Evolutionary conservation across 352 stramenopile species (phyloP).

Genomic region (Globisporangium solare): DNA sequence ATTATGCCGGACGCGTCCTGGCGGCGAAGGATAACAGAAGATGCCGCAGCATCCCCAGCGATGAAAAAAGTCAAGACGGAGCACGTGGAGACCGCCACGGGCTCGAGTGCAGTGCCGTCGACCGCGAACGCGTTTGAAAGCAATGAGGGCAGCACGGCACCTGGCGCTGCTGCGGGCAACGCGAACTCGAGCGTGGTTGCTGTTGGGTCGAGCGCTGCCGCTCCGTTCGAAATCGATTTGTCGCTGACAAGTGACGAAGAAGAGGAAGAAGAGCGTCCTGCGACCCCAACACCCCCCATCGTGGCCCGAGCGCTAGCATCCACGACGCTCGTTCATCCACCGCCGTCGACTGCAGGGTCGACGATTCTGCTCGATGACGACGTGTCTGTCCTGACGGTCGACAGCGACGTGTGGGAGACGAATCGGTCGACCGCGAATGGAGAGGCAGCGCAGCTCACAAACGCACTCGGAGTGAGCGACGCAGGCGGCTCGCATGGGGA

Average conservation of each 20-base stretch:
- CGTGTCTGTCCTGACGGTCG: constrained; percentile 59
- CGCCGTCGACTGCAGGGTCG: constrained; percentile 7
- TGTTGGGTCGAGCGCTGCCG: constrained; percentile 20
- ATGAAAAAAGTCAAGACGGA: constrained; percentile 63
- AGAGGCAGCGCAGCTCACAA: constrained; percentile 22
- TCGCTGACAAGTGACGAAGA: constrained; percentile 67
- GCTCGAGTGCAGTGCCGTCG: not conserved
- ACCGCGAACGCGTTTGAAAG: not conserved
- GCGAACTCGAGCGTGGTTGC: constrained; percentile 1
- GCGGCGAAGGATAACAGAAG: constrained; percentile 57
- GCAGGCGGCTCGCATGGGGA: constrained; percentile 13
- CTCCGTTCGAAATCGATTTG: constrained; percentile 72
- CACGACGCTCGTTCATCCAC: not conserved
- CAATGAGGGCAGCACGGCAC: constrained; percentile 1
- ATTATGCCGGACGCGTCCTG: constrained; percentile 85
- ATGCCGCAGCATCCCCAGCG: constrained; percentile 27
- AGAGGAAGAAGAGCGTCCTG: constrained; percentile 23
- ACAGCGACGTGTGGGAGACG: constrained; percentile 62
- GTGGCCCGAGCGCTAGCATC: not conserved
- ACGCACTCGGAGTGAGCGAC: constrained; percentile 8
- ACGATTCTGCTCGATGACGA: constrained; percentile 54
- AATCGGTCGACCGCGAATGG: constrained; percentile 14
- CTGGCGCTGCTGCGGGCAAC: constrained; percentile 8
- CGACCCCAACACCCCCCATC: constrained; percentile 7
- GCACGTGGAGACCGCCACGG: constrained; percentile 11